Base-by-base conservation (phyloP, 1,284 basidiomycete species). In the Trametes hirsuta region DNA sequence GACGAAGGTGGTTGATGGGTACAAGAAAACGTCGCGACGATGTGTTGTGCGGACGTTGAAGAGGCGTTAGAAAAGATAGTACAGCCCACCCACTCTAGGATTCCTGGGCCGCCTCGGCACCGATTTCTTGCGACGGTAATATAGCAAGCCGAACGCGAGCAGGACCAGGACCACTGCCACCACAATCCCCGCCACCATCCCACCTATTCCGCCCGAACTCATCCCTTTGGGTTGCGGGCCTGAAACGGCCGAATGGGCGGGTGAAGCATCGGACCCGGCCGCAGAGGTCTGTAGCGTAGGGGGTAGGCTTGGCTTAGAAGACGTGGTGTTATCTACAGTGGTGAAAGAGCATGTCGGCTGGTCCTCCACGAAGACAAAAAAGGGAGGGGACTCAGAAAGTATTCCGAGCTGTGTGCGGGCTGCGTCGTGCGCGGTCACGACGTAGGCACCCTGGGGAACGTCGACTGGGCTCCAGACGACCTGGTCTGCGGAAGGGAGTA, bases 381-480 rank as follows among this genome's bases (percentile, higher is more conserved):
- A 73, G 6, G 63, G 47, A 15, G 62, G 41, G n/a, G 71, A 71
- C 34, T 63, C 58, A 8, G 64, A 62, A 40, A 58, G 57, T 21
- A 70, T 42, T 22, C 58, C 52, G 8, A 52, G 35, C 9, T 30
- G 30, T 5, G 45, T 52, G 37, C 57, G 58, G 18, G 57, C 41
- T 11, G 66, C 67, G 46, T 68, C 67, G 58, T 66, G 62, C 8
- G 68, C 71, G 41, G 69, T 51, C 14, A 63, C 68, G 48, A 65
- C 59, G 59, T 73, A 73, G 25, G 48, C 6, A 12, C 71, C 71
- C 12, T 39, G 53, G 11, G 66, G 68, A n/a, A 73, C 66, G 59
- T 72, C 66, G 12, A 68, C 69, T 2, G 46, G 42, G 11, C 40
- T 34, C 71, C 71, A 73, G n/a, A 47, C 36, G 25, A 69, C 47